These are phyloP conservation scores for Amylocystis lapponica DNA, from an alignment of 768 basidiomycete species.

Conservation along the genomic window DNA sequence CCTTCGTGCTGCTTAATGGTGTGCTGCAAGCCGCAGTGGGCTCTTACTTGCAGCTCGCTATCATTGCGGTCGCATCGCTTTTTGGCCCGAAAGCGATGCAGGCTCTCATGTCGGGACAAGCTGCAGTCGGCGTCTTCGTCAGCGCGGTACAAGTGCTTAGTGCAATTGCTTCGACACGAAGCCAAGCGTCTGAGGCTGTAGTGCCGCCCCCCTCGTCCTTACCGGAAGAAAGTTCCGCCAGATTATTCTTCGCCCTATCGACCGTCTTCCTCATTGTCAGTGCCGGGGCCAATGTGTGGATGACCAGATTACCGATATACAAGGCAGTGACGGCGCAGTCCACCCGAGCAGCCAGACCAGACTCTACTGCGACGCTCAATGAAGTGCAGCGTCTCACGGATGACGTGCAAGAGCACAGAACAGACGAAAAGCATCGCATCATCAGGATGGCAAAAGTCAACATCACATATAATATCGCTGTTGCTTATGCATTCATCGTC, in stretches of 20 bases:
- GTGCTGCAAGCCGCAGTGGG: conserved; percentile 54
- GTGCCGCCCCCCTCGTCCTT: conserved; percentile 1
- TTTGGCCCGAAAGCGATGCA: conserved; percentile 74
- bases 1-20: conserved; percentile 59
- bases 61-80: conserved; percentile 75
- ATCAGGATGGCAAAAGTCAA: conserved; percentile 60
- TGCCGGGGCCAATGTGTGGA: conserved; percentile 48
- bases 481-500: conserved; percentile 69
- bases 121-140: conserved; percentile 77
- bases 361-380: conserved; percentile 20
- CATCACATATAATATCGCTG: conserved; percentile 60
- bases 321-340: conserved; percentile 36
- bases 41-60: conserved; percentile 71
- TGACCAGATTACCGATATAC: conserved; percentile 57
- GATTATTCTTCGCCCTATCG: conserved; percentile 68
- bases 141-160: conserved; percentile 72
- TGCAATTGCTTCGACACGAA: conserved; percentile 48
- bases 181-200: conserved; percentile 9
- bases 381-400: conserved; percentile 33
- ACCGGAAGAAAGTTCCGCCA: conserved; percentile 64
- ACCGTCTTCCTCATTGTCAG: conserved; percentile 56
- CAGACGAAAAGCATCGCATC: conserved; percentile 37
- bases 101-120: conserved; percentile 77
- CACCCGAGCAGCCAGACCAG: conserved; percentile 29
- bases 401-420: conserved; percentile 12